phyloP scores from a whole-genome alignment of 2,329 filamentous ascomycete species.

The Salinomyces thailandicus region DNA sequence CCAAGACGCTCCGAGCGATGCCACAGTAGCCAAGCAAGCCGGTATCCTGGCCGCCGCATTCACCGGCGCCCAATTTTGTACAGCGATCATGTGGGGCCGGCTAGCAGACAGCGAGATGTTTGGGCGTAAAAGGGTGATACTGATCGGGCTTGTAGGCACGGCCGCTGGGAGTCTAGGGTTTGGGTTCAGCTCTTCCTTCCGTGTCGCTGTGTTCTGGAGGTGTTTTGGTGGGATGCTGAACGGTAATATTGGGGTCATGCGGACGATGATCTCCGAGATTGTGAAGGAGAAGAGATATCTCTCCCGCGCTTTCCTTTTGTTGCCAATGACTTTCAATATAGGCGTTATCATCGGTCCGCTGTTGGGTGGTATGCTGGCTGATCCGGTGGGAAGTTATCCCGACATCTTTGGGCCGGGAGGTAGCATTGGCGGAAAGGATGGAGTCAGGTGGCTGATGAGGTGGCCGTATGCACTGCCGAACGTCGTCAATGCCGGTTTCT shows the following conservation, averaged over 20 bases:
- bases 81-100: constrained; percentile 72
- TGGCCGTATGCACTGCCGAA: constrained; percentile 64
- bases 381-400: constrained; percentile 54
- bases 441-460: constrained; percentile 51
- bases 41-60: constrained; percentile 71
- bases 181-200: constrained; percentile 56
- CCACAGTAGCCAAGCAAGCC: constrained; percentile 63
- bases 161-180: constrained; percentile 56
- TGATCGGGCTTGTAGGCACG: constrained; percentile 66
- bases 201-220: constrained; percentile 52
- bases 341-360: constrained; percentile 39
- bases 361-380: constrained; percentile 57
- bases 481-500: constrained; percentile 52
- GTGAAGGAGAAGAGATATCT: constrained; percentile 56
- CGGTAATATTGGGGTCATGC: constrained; percentile 64
- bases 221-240: constrained; percentile 57
- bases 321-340: constrained; percentile 60
- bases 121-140: constrained; percentile 66
- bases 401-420: constrained; percentile 51
- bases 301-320: constrained; percentile 45
- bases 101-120: constrained; percentile 50
- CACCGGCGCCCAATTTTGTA: constrained; percentile 70
- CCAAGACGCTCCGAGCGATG: constrained; percentile 41
- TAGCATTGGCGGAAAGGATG: constrained; percentile 44
- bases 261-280: constrained; percentile 64